Evolutionary conservation across 2,329 filamentous ascomycete genomes (phyloP).

Genomic region (Leptographium lundbergii): DNA sequence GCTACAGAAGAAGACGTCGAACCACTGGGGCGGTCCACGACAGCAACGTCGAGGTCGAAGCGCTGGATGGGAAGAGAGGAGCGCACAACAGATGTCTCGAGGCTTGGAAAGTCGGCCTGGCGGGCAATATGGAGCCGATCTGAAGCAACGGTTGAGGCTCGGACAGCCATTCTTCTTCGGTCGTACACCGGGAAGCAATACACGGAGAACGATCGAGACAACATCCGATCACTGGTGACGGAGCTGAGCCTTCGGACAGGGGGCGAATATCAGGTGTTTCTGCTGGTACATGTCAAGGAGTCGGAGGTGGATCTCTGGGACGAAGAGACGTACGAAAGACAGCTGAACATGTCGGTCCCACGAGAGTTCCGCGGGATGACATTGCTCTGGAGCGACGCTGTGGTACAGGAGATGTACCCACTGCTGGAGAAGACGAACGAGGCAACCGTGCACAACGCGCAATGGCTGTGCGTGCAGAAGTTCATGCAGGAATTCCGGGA

Average conservation of each 20-base stretch:
- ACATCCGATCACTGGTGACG: conserved; percentile 64
- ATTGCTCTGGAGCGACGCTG: conserved; percentile 60
- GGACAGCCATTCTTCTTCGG: conserved; percentile 65
- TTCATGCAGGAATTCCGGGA: conserved; percentile 66
- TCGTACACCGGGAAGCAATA: conserved; percentile 66
- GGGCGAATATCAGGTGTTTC: conserved; percentile 68
- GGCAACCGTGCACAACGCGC: conserved; percentile 42
- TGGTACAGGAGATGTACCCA: conserved; percentile 68
- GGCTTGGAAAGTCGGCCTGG: not conserved
- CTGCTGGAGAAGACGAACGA: conserved; percentile 45
- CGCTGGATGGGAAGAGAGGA: not conserved
- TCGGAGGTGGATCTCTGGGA: conserved; percentile 41
- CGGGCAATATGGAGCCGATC: not conserved
- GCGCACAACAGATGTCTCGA: not conserved
- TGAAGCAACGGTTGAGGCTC: conserved; percentile 23
- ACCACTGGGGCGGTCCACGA: not conserved
- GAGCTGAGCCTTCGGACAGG: conserved; percentile 66
- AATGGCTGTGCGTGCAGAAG: conserved; percentile 63
- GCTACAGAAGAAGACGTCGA: not conserved
- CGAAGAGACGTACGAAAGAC: conserved; percentile 42
- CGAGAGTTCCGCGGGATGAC: conserved; percentile 50
- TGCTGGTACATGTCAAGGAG: conserved; percentile 67
- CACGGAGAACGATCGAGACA: conserved; percentile 66
- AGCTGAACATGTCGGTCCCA: conserved; percentile 33
- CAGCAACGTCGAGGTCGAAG: not conserved